phyloP scores from a whole-genome alignment of 345 rosid species.

The Gossypium herbaceum region DNA sequence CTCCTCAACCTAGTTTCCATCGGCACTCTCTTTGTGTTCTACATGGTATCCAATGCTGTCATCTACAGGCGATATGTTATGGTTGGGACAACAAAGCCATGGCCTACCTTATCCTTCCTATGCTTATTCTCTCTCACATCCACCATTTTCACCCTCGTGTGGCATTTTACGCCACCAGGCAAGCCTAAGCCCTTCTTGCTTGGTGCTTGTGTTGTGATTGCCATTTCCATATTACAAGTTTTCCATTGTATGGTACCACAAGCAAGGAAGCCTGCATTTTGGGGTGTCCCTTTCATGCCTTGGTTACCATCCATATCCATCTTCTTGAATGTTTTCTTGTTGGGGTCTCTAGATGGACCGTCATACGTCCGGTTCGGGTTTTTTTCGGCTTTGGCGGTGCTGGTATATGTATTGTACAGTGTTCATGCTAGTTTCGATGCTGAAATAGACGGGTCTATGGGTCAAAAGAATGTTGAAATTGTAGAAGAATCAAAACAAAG shows the following conservation, averaged over 20 bases:
- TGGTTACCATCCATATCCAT: slow-evolving; percentile 79
- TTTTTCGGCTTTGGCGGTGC: slow-evolving; percentile 29
- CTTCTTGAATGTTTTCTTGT: slow-evolving; percentile 70
- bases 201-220: slow-evolving; percentile 35
- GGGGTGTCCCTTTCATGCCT: slow-evolving; percentile 94
- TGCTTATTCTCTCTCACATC: slow-evolving; percentile 54
- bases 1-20: slow-evolving; percentile 82
- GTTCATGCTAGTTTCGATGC: slow-evolving; percentile 92
- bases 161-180: slow-evolving; percentile 59
- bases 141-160: slow-evolving; percentile 52
- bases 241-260: slow-evolving; percentile 60
- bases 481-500: slow-evolving; percentile 37
- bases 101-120: slow-evolving; percentile 79
- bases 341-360: slow-evolving; percentile 64
- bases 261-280: slow-evolving; percentile 64
- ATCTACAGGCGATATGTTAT: slow-evolving; percentile 70
- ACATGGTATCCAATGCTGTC: slow-evolving; percentile 92
- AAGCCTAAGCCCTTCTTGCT: slow-evolving; percentile 52
- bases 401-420: slow-evolving; percentile 64
- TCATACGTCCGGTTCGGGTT: slow-evolving; percentile 67
- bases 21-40: slow-evolving; percentile 86
- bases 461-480: slow-evolving; percentile 38
- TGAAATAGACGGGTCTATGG: slow-evolving; percentile 40
- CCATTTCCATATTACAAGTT: slow-evolving; percentile 40
- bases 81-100: slow-evolving; percentile 57